Percentiles rank a stretch among this genome's conserved stretches.
phyloP scores from a whole-genome alignment of 805 yeast genomes.

The Pichia eremophila region DNA sequence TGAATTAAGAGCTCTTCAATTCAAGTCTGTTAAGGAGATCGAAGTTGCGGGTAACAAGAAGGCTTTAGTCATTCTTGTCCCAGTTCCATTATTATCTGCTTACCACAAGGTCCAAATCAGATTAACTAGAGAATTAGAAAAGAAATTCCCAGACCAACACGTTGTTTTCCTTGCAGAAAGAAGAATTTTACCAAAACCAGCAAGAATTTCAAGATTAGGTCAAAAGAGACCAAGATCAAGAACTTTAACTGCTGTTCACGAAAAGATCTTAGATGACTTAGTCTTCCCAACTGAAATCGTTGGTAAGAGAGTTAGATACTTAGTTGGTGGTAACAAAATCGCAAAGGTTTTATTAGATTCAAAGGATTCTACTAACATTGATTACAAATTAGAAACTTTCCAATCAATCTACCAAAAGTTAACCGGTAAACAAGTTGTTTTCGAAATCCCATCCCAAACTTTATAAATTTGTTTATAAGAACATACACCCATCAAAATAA shows the following conservation, averaged over 20 bases:
- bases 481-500: neutral
- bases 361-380: conserved; percentile 93
- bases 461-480: conserved; percentile 25
- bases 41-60: conserved; percentile 98
- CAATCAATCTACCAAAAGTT: conserved; percentile 96
- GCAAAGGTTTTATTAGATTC: conserved; percentile 97
- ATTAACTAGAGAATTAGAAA: conserved; percentile 98
- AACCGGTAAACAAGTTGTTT: conserved; percentile 99
- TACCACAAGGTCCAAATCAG: conserved; percentile 97
- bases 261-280: conserved; percentile 95
- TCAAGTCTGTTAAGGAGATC: conserved; percentile 96
- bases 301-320: conserved; percentile 98
- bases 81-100: conserved; percentile 84
- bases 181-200: conserved; percentile 98
- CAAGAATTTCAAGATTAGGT: conserved; percentile 84
- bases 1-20: conserved; percentile 96
- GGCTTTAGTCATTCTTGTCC: conserved; percentile 96
- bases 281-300: conserved; percentile 99
- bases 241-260: conserved; percentile 98
- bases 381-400: conserved; percentile 98
- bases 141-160: conserved; percentile 99
- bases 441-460: conserved; percentile 72
- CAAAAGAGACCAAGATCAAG: conserved; percentile 99
- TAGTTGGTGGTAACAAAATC: conserved; percentile 97
- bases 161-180: conserved; percentile 99